Base-by-base conservation (phyloP, 176 grass and related monocot genomes). In the Carex cristatella region DNA sequence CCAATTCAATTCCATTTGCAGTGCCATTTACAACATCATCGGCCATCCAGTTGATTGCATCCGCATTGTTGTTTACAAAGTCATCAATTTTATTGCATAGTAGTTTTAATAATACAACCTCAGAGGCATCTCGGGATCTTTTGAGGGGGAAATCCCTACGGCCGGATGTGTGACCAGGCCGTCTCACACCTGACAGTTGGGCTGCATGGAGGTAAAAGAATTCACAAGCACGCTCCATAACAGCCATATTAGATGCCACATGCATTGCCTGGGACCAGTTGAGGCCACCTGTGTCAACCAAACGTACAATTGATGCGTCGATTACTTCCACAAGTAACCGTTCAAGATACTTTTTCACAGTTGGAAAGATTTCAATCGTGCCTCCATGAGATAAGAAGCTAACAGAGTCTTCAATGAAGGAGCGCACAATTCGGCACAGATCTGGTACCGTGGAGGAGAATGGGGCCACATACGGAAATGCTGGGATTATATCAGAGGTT, bases 381-480 rank as follows among this genome's bases (percentile, higher is more conserved):
- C 97, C 93, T 4, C 97, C 97, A 75, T 99, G 97, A 37, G 93
- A 94, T 90, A 99, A 90, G 90, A 99, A 95, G 72, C 97, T 99
- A 53, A 99, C 91, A 66, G 97, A 99, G 69, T 99, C 97, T 87
- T 94, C 93, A 61, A 96, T 87, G 82, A 99, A 99, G 46, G 97
- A 99, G n/a, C 97, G 93, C 33, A 93, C 89, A 2, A 99, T 99
- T 72, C 97, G 91, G 73, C 97, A 99, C 64, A 96, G 92, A 75
- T 94, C 91, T 5, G 97, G 97, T 65, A 99, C 93, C 5, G 91
- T 94, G 65, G 91, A 89, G 4, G 93, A 95, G 74, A 99, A 99
- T 1, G 90, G 93, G 2, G 97, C 97, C 12, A 99, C 91, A 63
- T 92, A 99, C 38, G 97, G 97, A 86, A 99, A 99, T 10, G 93